A percentile compares a stretch with the other conserved stretches of the same genome.
Conservation (phyloP, 257 asterid species). For the Datura wrightii region DNA sequence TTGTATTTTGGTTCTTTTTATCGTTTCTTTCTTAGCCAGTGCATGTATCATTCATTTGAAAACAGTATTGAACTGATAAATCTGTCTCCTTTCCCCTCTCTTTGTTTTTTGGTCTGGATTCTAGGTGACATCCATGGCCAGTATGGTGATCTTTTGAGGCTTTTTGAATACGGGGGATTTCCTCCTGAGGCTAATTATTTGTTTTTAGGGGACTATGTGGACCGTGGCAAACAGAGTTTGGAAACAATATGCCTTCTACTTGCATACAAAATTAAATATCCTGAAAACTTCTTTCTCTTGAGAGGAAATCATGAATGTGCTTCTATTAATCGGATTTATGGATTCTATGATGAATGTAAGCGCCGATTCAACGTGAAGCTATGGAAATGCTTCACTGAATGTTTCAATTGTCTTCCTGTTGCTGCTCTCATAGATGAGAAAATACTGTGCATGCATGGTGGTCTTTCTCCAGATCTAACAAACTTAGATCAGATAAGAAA, state of each 20-base stretch:
- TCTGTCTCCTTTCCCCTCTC: slow-evolving; percentile 1
- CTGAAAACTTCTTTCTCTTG: slow-evolving; percentile 74
- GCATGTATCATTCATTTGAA: not conserved
- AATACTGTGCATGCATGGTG: slow-evolving; percentile 83
- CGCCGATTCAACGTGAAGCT: slow-evolving; percentile 72
- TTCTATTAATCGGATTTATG: slow-evolving; percentile 75
- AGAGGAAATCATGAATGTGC: slow-evolving; percentile 83
- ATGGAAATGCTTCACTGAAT: slow-evolving; percentile 72
- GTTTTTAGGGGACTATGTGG: slow-evolving; percentile 78
- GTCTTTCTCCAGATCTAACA: slow-evolving; percentile 77
- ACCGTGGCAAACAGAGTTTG: slow-evolving; percentile 77
- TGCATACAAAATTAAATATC: slow-evolving; percentile 77
- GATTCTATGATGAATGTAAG: slow-evolving; percentile 77
- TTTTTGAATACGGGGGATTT: slow-evolving; percentile 73
- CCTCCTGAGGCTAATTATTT: slow-evolving; percentile 83
- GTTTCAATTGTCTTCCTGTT: slow-evolving; percentile 81
- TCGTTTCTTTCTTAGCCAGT: not conserved
- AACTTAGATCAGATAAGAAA: slow-evolving; percentile 70
- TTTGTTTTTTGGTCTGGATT: slow-evolving; percentile 35
- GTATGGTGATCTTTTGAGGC: slow-evolving; percentile 74
- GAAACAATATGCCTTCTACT: slow-evolving; percentile 79
- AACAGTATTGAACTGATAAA: slow-evolving; percentile 22
- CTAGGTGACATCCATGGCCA: slow-evolving; percentile 83
- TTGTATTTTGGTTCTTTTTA: slow-evolving; percentile 2
- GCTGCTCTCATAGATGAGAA: slow-evolving; percentile 79